These are phyloP conservation scores for Austropuccinia psidii DNA, from an alignment of 1,284 basidiomycete genomes.

Conservation along the genomic window DNA sequence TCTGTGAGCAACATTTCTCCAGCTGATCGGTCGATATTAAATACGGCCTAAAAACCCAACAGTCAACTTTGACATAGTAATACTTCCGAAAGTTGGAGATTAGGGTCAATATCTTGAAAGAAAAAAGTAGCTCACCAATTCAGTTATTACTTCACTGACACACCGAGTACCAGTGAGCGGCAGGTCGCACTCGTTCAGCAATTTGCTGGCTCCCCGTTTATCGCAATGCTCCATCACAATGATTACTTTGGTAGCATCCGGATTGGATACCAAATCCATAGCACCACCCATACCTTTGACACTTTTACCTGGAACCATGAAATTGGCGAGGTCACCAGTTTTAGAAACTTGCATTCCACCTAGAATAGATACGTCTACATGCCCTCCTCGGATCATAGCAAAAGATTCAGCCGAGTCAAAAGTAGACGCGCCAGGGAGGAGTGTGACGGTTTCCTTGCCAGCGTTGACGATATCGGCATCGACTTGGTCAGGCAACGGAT, in stretches of 20 bases:
- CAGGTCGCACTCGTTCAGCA: constrained; percentile 69
- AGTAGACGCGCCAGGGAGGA: constrained; percentile 69
- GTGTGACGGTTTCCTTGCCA: constrained; percentile 41
- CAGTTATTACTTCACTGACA: constrained; percentile 84
- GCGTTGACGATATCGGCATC: constrained; percentile 81
- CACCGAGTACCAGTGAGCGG: constrained; percentile 79
- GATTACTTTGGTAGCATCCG: constrained; percentile 75
- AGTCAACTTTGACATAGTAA: not conserved
- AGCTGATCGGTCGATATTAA: constrained; percentile 69
- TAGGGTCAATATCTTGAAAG: not conserved
- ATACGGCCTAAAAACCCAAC: constrained; percentile 54
- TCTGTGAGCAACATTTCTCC: constrained; percentile 71
- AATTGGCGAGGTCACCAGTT: constrained; percentile 91
- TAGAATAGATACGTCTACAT: constrained; percentile 85
- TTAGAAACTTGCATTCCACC: constrained; percentile 90
- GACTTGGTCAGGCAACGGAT: constrained; percentile 75
- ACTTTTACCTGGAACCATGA: constrained; percentile 83
- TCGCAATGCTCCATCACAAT: constrained; percentile 81
- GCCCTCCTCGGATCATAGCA: constrained; percentile 88
- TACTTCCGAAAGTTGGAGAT: not conserved
- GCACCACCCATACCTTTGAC: constrained; percentile 75
- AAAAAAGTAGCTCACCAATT: constrained; percentile 60
- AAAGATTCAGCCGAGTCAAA: constrained; percentile 91
- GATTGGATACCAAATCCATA: constrained; percentile 91
- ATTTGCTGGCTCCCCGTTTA: constrained; percentile 80